Percentiles rank a stretch among this genome's conserved stretches.
These are phyloP conservation scores for Coleophoma cylindrospora DNA, from an alignment of 2,329 filamentous ascomycete genomes.

Conservation along the genomic window DNA sequence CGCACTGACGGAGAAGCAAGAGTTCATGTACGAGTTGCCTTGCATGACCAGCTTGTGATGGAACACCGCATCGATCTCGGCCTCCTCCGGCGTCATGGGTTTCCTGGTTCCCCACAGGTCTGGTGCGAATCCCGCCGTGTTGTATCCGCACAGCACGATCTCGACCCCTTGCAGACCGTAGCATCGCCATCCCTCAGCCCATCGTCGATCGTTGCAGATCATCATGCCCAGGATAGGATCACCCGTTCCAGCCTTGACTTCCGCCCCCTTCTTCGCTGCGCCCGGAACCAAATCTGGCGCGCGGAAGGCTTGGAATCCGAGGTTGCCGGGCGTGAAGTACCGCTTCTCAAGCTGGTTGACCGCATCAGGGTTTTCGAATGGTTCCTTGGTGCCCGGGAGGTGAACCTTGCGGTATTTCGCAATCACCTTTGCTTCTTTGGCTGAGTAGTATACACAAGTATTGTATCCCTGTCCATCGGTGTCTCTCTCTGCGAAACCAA, in stretches of 20 bases:
- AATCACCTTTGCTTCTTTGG: slow-evolving; percentile 33
- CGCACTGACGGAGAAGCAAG: slow-evolving; percentile 42
- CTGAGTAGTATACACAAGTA: slow-evolving; percentile 45
- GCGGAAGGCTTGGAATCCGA: slow-evolving; percentile 49
- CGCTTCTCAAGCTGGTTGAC: slow-evolving; percentile 51
- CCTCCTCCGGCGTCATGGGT: slow-evolving; percentile 35
- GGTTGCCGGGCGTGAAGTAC: slow-evolving; percentile 46
- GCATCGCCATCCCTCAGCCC: slow-evolving; percentile 47
- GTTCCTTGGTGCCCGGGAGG: slow-evolving; percentile 46
- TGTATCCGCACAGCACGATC: slow-evolving; percentile 43
- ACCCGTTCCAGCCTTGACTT: slow-evolving; percentile 26
- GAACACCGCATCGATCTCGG: slow-evolving; percentile 41
- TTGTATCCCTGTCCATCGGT: slow-evolving; percentile 42
- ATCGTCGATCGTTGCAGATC: slow-evolving; percentile 50
- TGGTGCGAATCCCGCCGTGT: slow-evolving; percentile 43
- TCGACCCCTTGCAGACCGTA: slow-evolving; percentile 47
- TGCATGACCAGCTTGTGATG: slow-evolving; percentile 48
- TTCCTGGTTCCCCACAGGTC: slow-evolving; percentile 36
- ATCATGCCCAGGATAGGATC: slow-evolving; percentile 50
- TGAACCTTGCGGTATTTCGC: slow-evolving; percentile 52
- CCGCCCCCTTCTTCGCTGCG: slow-evolving; percentile 28
- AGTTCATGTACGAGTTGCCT: slow-evolving; percentile 47
- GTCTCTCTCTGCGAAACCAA: slow-evolving; percentile 48
- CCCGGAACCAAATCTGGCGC: slow-evolving; percentile 38
- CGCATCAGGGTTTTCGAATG: slow-evolving; percentile 39